Evolutionary conservation across 78 protist genomes (phyloP).

Genomic region (Dictyostelium intermedium): DNA sequence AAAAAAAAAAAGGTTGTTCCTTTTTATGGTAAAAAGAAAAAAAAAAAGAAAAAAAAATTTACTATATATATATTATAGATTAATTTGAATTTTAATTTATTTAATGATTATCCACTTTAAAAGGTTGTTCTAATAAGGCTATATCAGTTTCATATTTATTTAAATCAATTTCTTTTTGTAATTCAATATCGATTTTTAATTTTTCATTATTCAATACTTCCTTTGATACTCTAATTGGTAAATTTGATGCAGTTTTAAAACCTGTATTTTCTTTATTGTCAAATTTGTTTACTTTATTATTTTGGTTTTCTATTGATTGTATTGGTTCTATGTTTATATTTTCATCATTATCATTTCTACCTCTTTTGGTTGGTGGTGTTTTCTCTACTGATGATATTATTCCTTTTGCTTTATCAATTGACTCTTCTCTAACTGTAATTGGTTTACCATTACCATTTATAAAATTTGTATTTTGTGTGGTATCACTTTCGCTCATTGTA

Average conservation of each 20-base stretch:
- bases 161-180: not conserved
- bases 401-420: not conserved
- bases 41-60: not conserved
- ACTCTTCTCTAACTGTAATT: not conserved
- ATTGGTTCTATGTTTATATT: not conserved
- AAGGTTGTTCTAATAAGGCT: not conserved
- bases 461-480: not conserved
- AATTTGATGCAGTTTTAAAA: conserved; percentile 15
- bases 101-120: not conserved
- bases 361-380: not conserved
- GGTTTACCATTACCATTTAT: not conserved
- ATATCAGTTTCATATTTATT: not conserved
- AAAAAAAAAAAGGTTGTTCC: too few species aligned
- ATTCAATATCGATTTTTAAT: not conserved
- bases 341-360: not conserved
- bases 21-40: too few species aligned
- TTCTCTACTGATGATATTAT: not conserved
- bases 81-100: too few species aligned
- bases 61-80: not conserved
- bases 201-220: not conserved
- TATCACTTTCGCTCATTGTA: not conserved
- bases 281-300: conserved; percentile 10
- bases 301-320: not conserved
- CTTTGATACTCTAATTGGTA: not conserved
- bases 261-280: not conserved